phyloP scores from a whole-genome alignment of 164 flowering plant genomes.

The Kingdonia uniflora region DNA sequence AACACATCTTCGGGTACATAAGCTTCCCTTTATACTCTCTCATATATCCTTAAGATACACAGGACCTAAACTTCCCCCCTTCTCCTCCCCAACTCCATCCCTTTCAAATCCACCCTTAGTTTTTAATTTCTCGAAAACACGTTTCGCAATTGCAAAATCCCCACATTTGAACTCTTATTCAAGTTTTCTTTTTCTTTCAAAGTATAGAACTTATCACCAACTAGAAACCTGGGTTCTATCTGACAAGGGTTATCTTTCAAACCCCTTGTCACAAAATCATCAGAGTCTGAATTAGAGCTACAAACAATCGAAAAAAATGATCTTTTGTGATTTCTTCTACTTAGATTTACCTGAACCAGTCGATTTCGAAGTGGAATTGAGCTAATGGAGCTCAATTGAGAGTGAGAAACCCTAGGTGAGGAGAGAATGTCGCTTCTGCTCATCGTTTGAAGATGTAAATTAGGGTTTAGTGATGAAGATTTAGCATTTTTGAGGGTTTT shows the following conservation, averaged over 20 bases:
- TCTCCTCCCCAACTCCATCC: constrained; percentile 12
- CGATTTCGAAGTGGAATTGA: constrained; percentile 1
- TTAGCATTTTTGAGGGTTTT: too few relatives aligned
- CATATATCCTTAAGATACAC: constrained; percentile 70
- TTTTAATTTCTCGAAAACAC: constrained; percentile 8
- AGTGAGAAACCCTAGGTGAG: constrained; percentile 7
- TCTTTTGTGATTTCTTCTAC: constrained; percentile 1
- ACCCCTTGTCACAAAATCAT: constrained; percentile 77
- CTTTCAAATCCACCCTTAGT: background rate
- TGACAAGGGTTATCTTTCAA: constrained; percentile 88
- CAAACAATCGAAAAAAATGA: too few relatives aligned
- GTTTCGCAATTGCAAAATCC: constrained; percentile 25
- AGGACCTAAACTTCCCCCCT: constrained; percentile 16
- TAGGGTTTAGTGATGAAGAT: too few relatives aligned
- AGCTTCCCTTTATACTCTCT: constrained; percentile 82
- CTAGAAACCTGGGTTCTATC: constrained; percentile 54
- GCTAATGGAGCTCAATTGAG: too few relatives aligned
- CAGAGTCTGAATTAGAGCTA: constrained; percentile 12
- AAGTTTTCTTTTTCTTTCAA: constrained; percentile 52
- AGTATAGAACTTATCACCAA: constrained; percentile 58
- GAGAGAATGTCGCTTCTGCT: constrained; percentile 2
- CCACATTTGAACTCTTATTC: constrained; percentile 14
- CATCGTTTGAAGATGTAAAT: constrained; percentile 1
- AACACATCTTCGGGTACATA: constrained; percentile 83
- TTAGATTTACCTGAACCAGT: constrained; percentile 1